Evolutionary conservation across 106 monocot genomes (phyloP).

Genomic region (Posidonia australis): DNA sequence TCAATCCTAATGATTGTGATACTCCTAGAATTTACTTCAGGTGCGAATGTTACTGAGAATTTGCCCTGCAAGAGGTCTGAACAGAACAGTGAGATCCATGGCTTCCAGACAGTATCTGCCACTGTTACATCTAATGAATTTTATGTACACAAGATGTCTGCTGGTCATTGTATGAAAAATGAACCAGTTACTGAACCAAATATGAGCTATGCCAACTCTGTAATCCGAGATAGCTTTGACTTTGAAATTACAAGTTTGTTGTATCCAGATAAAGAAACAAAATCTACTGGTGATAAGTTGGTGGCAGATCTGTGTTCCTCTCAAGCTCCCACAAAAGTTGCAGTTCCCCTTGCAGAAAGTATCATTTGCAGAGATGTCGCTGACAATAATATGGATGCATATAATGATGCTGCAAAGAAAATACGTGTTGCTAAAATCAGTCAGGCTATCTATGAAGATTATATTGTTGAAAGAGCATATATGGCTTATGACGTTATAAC

Average conservation of each 20-base stretch:
- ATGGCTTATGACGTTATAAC: slow-evolving; percentile 1
- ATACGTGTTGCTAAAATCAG: not conserved
- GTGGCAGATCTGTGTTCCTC: not conserved
- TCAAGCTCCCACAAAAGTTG: slow-evolving; percentile 5
- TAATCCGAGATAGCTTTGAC: slow-evolving; percentile 75
- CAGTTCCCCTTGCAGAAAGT: slow-evolving; percentile 42
- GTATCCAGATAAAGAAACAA: slow-evolving; percentile 2
- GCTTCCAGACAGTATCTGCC: not conserved
- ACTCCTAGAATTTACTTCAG: slow-evolving; percentile 18
- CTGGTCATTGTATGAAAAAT: slow-evolving; percentile 4
- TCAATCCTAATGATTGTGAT: not conserved
- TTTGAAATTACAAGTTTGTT: slow-evolving; percentile 18
- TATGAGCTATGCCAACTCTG: slow-evolving; percentile 18
- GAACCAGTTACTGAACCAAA: slow-evolving; percentile 16
- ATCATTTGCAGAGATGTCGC: slow-evolving; percentile 31
- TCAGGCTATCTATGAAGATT: slow-evolving; percentile 1
- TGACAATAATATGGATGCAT: slow-evolving; percentile 9
- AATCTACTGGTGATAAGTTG: not conserved
- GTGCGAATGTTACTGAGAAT: slow-evolving; percentile 6
- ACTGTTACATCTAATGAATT: not conserved
- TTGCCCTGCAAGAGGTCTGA: slow-evolving; percentile 11
- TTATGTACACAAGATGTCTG: not conserved
- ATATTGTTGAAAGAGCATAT: slow-evolving; percentile 2
- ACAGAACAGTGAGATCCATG: not conserved
- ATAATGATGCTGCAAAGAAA: not conserved